Conservation (phyloP, 1,139 yeast genomes). For the Blastobotrys petasosporus region DNA sequence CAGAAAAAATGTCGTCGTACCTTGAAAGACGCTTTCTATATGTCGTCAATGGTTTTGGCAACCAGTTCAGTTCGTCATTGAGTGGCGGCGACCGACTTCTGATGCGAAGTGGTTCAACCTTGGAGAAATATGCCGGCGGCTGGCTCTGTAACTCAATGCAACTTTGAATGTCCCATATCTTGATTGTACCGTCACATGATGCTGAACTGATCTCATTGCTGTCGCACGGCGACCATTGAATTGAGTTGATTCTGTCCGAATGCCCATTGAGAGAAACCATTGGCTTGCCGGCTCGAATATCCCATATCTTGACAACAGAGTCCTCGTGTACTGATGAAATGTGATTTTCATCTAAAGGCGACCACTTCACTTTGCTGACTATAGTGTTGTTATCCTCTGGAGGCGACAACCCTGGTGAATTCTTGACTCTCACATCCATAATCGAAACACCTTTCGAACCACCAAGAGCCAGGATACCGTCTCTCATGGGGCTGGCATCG, state of each 20-base stretch:
- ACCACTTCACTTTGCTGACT: slow-evolving; percentile 55
- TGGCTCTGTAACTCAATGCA: slow-evolving; percentile 15
- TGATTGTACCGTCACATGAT: slow-evolving; percentile 63
- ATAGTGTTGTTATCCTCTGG: slow-evolving; percentile 36
- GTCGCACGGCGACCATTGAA: slow-evolving; percentile 52
- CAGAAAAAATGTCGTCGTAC: slow-evolving; percentile 26
- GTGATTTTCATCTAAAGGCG: slow-evolving; percentile 50
- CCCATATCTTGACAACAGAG: slow-evolving; percentile 65
- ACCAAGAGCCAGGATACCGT: slow-evolving; percentile 54
- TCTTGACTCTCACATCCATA: slow-evolving; percentile 52
- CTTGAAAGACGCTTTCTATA: slow-evolving; percentile 30
- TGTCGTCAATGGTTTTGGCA: slow-evolving; percentile 30
- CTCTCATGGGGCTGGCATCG: slow-evolving; percentile 45
- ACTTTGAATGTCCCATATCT: slow-evolving; percentile 61
- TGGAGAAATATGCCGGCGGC: slow-evolving; percentile 6
- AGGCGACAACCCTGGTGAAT: slow-evolving; percentile 39
- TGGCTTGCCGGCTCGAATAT: slow-evolving; percentile 52
- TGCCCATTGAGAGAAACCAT: slow-evolving; percentile 54
- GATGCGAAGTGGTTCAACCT: slow-evolving; percentile 6
- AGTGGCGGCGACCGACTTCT: not conserved
- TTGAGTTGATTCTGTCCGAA: slow-evolving; percentile 45
- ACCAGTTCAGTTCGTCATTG: slow-evolving; percentile 23
- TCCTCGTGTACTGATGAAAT: slow-evolving; percentile 64
- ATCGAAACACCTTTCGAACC: slow-evolving; percentile 69
- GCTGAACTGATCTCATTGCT: slow-evolving; percentile 51